Evolutionary conservation across 495 filamentous ascomycete species (phyloP), one percentile per base, ranked within the genome.

Genomic region (Tuber aestivum): DNA sequence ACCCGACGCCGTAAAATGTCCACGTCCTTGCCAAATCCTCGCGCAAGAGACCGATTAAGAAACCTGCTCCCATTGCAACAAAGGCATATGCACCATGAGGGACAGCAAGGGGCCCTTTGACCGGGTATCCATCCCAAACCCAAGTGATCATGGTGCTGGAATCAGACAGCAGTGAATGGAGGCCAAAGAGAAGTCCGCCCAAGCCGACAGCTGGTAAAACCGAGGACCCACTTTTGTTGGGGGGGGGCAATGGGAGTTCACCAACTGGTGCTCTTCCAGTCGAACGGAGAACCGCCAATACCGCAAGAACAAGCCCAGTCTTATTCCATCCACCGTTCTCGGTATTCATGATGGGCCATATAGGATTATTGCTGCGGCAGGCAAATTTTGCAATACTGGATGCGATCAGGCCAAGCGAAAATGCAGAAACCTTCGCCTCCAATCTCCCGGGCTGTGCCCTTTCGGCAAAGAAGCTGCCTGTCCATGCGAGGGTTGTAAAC

Each of bases 121-220:
- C 89, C 56, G 96, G 96, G 80, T 92, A 98, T 27, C 96, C 96
- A 76, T 97, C 94, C 96, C 96, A 99, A n/a, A 92, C 93, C 96
- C 96, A 99, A 38, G 93, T 87, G 76, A 98, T 97, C 94, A 98
- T 98, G 42, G 96, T 99, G 85, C 95, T 97, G 0, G 94, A 97
- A 83, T 99, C 96, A 0, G 95, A 97, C 40, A 99, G 87, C 21
- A 98, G 87, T 3, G 94, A 97, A 81, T 97, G 94, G 81, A 98
- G 86, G n/a, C 87, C 93, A 79, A 98, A 99, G 80, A 97, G 86
- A 32, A 97, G 83, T 72, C 93, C 96, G 50, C 88, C 94, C 72
- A 97, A 84, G 70, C 96, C 93, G 72, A 97, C 75, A 40, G 89
- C 91, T 68, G 94, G 88, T 69, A 96, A 86, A 44, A 92, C 74